Evolutionary conservation across 345 rosid species (phyloP).

Genomic region (Psidium friedrichsthalianum): DNA sequence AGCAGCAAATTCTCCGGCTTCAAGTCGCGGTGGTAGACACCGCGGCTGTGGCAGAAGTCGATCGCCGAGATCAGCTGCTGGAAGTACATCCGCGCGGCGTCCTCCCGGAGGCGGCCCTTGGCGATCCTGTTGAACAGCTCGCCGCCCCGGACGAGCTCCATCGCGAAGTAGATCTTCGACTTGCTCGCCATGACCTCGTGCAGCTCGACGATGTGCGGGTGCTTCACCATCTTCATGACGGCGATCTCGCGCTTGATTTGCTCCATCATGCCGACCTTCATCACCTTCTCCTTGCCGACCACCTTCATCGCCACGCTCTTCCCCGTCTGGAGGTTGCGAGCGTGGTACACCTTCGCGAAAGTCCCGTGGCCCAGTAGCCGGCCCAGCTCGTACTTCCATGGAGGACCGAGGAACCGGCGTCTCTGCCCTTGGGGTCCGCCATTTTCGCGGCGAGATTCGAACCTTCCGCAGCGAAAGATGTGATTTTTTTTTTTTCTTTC

Average conservation of each 20-base stretch:
- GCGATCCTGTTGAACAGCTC: slow-evolving; percentile 62
- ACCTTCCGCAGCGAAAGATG: not conserved
- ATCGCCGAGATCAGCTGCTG: slow-evolving; percentile 74
- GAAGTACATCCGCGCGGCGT: slow-evolving; percentile 62
- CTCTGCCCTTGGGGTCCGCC: slow-evolving; percentile 10
- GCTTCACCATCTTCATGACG: slow-evolving; percentile 90
- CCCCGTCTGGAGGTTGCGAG: slow-evolving; percentile 45
- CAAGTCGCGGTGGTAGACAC: slow-evolving; percentile 82
- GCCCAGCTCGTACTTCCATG: slow-evolving; percentile 83
- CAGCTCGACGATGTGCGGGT: slow-evolving; percentile 73
- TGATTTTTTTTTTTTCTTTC: not conserved
- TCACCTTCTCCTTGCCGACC: slow-evolving; percentile 78
- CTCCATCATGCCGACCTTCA: slow-evolving; percentile 80
- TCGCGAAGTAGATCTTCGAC: slow-evolving; percentile 85
- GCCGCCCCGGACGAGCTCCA: slow-evolving; percentile 91
- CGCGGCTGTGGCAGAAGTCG: slow-evolving; percentile 91
- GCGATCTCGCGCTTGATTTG: slow-evolving; percentile 87
- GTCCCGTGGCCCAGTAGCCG: slow-evolving; percentile 78
- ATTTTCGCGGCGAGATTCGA: not conserved
- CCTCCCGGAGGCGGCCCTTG: slow-evolving; percentile 66
- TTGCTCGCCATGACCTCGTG: slow-evolving; percentile 96
- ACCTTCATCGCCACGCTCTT: slow-evolving; percentile 79
- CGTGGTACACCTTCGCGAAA: slow-evolving; percentile 83
- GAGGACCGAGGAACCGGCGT: slow-evolving; percentile 22
- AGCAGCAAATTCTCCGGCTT: slow-evolving; percentile 83